These are phyloP conservation scores for Fusarium neocosmosporiellum DNA, from an alignment of 2,329 filamentous ascomycete genomes.

Conservation along the genomic window DNA sequence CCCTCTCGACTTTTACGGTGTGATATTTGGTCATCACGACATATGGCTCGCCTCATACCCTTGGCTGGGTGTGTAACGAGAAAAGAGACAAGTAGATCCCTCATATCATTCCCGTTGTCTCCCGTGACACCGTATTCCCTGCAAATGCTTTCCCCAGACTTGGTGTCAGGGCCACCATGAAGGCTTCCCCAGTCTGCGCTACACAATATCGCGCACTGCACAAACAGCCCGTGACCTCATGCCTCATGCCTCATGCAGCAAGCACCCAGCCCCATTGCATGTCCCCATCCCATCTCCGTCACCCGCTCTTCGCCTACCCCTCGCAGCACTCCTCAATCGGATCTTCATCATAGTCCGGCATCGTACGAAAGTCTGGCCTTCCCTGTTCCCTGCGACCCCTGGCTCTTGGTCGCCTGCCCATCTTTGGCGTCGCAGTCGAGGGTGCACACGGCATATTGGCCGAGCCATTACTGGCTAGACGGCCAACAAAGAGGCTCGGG, in stretches of 20 bases:
- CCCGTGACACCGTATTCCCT: conserved; percentile 18
- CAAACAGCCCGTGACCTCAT: conserved; percentile 29
- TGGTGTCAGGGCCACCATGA: conserved; percentile 14
- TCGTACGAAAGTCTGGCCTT: conserved; percentile 48
- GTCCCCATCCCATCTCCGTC: conserved; percentile 9
- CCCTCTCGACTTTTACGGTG: conserved; percentile 12
- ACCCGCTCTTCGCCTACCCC: conserved; percentile 5
- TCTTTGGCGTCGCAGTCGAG: conserved; percentile 4
- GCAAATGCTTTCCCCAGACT: conserved; percentile 7
- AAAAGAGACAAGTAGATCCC: conserved; percentile 22
- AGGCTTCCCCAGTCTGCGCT: conserved; percentile 12
- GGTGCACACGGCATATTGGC: not conserved
- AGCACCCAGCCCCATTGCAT: conserved; percentile 2
- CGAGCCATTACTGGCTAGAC: conserved; percentile 33
- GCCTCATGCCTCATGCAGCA: conserved; percentile 13
- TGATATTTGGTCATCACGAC: conserved; percentile 9
- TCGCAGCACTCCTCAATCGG: conserved; percentile 46
- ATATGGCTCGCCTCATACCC: not conserved
- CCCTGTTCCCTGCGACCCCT: conserved; percentile 35
- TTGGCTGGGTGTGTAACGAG: conserved; percentile 11
- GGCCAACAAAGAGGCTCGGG: conserved; percentile 48
- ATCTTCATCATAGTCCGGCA: conserved; percentile 48
- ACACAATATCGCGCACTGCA: conserved; percentile 27
- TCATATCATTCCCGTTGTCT: not conserved
- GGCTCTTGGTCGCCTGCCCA: conserved; percentile 26